Conservation (phyloP, 306 rosid genomes). For the Cajanus cajan region DNA sequence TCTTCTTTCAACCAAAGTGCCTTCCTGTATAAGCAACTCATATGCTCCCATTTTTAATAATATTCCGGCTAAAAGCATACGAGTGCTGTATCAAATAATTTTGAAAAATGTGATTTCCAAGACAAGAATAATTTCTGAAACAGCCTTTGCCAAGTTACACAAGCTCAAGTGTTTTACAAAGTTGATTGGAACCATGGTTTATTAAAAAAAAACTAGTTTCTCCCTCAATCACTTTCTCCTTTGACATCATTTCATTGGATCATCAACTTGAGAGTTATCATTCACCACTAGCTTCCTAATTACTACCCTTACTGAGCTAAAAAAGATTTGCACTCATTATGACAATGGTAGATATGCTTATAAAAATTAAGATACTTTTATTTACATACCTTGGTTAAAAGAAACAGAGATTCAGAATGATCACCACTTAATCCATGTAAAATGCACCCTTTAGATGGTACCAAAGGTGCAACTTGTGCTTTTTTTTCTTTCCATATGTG, state of each 20-base stretch:
- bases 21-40: constrained; percentile 54
- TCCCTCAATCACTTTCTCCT: neutral
- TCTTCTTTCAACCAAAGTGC: constrained; percentile 80
- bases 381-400: constrained; percentile 73
- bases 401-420: constrained; percentile 78
- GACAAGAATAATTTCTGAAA: neutral
- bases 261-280: neutral
- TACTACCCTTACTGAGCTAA: neutral
- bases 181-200: neutral
- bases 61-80: too few relatives aligned
- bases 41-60: too few relatives aligned
- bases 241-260: neutral
- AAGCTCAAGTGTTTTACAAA: neutral
- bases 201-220: neutral
- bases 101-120: constrained; percentile 5
- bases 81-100: too few relatives aligned
- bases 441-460: constrained; percentile 56
- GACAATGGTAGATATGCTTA: neutral
- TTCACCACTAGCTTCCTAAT: neutral
- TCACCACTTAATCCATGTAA: constrained; percentile 59
- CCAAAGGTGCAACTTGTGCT: constrained; percentile 45
- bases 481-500: constrained; percentile 72
- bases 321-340: neutral
- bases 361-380: neutral
- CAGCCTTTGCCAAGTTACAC: neutral